These are phyloP conservation scores for Cinchona pubescens DNA, from an alignment of 257 asterid genomes.

Conservation along the genomic window DNA sequence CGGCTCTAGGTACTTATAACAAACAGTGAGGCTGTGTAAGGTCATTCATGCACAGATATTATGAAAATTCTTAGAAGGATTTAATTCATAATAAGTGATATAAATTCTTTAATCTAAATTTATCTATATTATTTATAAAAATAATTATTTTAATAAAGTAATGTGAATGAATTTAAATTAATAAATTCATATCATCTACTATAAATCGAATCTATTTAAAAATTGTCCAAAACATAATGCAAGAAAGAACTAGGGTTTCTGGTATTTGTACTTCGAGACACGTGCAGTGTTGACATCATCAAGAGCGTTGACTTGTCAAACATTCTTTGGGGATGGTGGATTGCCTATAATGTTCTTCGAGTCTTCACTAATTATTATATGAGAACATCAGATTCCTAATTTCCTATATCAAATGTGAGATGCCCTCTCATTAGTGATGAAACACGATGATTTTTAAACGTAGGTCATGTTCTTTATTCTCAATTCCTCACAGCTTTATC, in stretches of 20 bases:
- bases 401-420: background rate
- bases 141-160: no score
- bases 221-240: no score
- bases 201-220: no score
- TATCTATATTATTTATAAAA: no score
- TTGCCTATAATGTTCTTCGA: constrained; percentile 9
- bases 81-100: no score
- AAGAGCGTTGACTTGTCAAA: constrained; percentile 45
- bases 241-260: constrained; percentile 11
- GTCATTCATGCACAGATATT: no score
- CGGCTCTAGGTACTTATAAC: background rate
- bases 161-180: no score
- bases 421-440: background rate
- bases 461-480: background rate
- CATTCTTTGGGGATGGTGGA: constrained; percentile 33
- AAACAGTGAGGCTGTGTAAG: constrained; percentile 4
- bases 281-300: constrained; percentile 47
- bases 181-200: no score
- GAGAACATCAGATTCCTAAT: background rate
- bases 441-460: background rate
- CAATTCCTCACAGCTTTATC: background rate
- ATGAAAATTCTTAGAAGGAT: no score
- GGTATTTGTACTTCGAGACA: constrained; percentile 27
- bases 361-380: background rate
- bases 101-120: no score